Evolutionary conservation across 257 asterid species (phyloP), one percentile per base, ranked within the genome.

Genomic region (Verbascum thapsus): DNA sequence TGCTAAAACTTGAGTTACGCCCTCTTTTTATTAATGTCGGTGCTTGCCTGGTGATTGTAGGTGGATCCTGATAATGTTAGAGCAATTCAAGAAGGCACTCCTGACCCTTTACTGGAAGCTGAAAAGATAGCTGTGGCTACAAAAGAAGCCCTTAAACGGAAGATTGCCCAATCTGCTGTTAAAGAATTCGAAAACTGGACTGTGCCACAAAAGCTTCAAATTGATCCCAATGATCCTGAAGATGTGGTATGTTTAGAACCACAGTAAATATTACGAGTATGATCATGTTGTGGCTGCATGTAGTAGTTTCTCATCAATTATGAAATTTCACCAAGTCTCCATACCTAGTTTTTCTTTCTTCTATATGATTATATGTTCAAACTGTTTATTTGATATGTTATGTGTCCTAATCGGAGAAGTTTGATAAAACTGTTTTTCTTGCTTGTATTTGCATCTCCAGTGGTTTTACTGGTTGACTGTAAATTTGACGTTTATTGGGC

Each of bases 21-120:
- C 32, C 2, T 10, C 6, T 7, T 17, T 13, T 51, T 53, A 45
- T 26, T 61, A 48, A 62, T 44, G 42, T 47, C 18, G 3, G 20
- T 66, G 59, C 42, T 70, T 71, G 49, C 35, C 47, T 67, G 62
- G 72, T 71, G 63, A 66, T 69, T 77, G 54, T 83, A 92, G 97
- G 99, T 92, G 54, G 99, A 92, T 79, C 94, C 90, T 22, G 95
- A 81, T 76, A 92, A 92, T 74, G 82, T 92, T 32, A 84, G 96
- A 71, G 74, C 85, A 47, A 67, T 78, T 68, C 66, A 74, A 79
- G 95, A 88, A 71, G 91, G 59, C 58, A 19, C 58, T 60, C 87
- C 81, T 9, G 75, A 92, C 74, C 78, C 97, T 65, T 67, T 92
- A 70, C 68, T 80, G 59, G 99, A 92, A 84, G 99, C 96, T 75